phyloP scores from a whole-genome alignment of 2,329 filamentous ascomycete species.

The Aspergillus ochraceus region DNA sequence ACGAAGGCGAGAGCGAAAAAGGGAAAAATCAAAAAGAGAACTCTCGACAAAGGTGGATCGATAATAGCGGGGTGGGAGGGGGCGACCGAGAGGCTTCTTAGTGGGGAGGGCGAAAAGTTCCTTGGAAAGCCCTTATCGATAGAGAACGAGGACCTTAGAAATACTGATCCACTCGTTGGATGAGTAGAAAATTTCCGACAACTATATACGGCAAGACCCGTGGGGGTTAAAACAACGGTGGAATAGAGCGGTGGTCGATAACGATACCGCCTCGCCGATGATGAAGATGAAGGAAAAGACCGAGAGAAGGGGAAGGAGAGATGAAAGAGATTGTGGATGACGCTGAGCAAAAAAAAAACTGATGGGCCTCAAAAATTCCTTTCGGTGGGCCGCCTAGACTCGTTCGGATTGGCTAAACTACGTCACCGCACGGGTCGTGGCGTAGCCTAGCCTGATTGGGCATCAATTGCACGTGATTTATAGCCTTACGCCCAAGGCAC shows the following conservation, averaged over 20 bases:
- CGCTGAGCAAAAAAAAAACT: slow-evolving; percentile 10
- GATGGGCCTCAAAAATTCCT: slow-evolving; percentile 24
- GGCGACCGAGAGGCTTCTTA: slow-evolving; percentile 25
- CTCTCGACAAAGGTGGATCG: slow-evolving; percentile 33
- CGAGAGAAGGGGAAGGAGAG: neutral
- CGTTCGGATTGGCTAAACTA: slow-evolving; percentile 24
- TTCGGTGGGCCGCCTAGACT: slow-evolving; percentile 20
- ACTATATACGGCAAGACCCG: neutral
- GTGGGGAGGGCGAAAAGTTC: slow-evolving; percentile 21
- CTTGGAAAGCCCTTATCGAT: slow-evolving; percentile 44
- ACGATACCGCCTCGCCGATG: neutral
- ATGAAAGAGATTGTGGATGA: slow-evolving; percentile 6
- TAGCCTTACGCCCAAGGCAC: slow-evolving; percentile 11
- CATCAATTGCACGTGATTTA: slow-evolving; percentile 19
- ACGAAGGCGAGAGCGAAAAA: slow-evolving; percentile 13
- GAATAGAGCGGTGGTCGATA: neutral
- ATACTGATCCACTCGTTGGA: slow-evolving; percentile 4
- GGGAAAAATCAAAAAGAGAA: slow-evolving; percentile 28
- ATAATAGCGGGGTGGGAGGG: slow-evolving; percentile 31
- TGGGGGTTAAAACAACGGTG: neutral
- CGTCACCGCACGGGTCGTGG: slow-evolving; percentile 29
- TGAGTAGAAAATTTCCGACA: neutral
- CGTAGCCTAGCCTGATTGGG: slow-evolving; percentile 23
- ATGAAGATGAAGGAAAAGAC: slow-evolving; percentile 2
- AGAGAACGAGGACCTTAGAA: slow-evolving; percentile 16